Base-by-base conservation (phyloP, 1,139 yeast genomes). In the Hemisphaericaspora lyxosophila region DNA sequence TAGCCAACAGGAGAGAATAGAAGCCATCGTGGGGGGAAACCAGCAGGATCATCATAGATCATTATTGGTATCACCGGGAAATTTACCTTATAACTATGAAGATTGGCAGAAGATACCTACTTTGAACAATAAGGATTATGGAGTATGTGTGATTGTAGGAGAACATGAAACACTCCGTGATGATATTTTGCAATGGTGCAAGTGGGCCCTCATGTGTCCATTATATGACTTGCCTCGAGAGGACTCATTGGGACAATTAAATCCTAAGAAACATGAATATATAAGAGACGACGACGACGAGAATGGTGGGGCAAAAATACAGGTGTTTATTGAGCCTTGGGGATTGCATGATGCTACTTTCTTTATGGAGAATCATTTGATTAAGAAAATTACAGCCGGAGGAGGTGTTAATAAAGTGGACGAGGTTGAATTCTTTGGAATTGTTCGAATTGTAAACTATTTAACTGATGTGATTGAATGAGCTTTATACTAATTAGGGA, bases 111-210 rank as follows among this genome's bases (percentile, higher is more conserved):
- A 51, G 4, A 64, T 67, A 17, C 66, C 69, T 1, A 60, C 63
- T 16, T 67, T 59, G 39, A 48, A 50, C 7, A 49, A 56, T 32
- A 54, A 60, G 2, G 47, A 54, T 0, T 46, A 44, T 36, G 60
- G 60, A 17, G 56, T 66, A 1, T 63, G 67, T 31, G 47, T 70
- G 16, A 42, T 70, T 17, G 41, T 48, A 13, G 77, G 77, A 14
- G 76, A 71, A 51, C 74, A 70, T 41, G 77, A 71, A 49, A 51
- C 56, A 15, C 67, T 71, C 44, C 54, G 75, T 42, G 75, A 70
- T 46, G 74, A 69, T 46, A 51, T 70, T 14, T 50, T 65, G 38
- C 56, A 57, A 31, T 71, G 71, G 70, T 52, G 59, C 8, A 55
- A 59, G 31, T 54, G 59, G 37, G 68, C 72, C 1, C 52, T 67